phyloP scores from a whole-genome alignment of 345 rosid genomes.

The Linum tenue region DNA sequence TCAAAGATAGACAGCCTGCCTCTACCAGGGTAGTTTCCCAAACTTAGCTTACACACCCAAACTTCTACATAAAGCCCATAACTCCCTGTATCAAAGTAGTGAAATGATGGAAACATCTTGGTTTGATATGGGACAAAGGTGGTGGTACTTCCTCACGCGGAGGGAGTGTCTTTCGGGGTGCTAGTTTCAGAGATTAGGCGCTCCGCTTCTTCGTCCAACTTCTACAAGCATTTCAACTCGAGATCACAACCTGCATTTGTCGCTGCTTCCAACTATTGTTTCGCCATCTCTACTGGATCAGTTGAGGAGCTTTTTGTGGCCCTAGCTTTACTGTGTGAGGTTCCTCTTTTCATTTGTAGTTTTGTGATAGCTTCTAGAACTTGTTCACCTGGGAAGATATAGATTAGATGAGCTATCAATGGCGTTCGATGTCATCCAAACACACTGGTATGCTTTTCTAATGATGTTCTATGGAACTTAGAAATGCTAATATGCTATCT shows the following conservation, averaged over 20 bases:
- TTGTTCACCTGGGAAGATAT: not conserved
- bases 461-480: not conserved
- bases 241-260: conserved; percentile 67
- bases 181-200: conserved; percentile 24
- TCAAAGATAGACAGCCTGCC: too few species aligned
- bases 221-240: conserved; percentile 64
- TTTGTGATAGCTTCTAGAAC: not conserved
- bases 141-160: not conserved
- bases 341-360: not conserved
- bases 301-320: conserved; percentile 12
- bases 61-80: too few species aligned
- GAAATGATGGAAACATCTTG: not conserved
- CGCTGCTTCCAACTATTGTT: conserved; percentile 64
- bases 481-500: too few species aligned
- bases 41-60: too few species aligned
- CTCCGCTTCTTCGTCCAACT: conserved; percentile 77
- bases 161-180: not conserved
- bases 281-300: conserved; percentile 56
- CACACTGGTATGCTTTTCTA: too few species aligned
- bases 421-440: not conserved
- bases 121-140: not conserved
- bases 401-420: not conserved
- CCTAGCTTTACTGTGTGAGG: conserved; percentile 14
- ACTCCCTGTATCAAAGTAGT: too few species aligned
- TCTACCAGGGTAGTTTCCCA: too few species aligned